Evolutionary conservation across 306 rosid species (phyloP).

Genomic region (Echinosophora koreensis): DNA sequence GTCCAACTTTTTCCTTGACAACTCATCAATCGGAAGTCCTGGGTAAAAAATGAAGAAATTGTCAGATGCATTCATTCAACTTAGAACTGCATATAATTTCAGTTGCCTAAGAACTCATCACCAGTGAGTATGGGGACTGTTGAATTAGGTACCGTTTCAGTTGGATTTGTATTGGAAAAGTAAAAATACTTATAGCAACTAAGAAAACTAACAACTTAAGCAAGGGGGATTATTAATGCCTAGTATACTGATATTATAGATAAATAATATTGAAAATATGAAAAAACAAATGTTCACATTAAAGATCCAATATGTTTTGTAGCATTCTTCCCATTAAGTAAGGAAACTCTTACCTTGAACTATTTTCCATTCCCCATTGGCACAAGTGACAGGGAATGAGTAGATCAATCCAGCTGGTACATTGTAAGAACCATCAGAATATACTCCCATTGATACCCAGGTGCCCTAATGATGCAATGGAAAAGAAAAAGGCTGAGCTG

Average conservation of each 20-base stretch:
- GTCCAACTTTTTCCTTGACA: conserved; percentile 91
- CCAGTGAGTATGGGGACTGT: neutral
- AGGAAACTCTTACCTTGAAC: conserved; percentile 79
- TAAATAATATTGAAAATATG: neutral
- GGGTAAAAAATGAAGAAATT: conserved; percentile 28
- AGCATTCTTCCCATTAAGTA: neutral
- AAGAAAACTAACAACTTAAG: neutral
- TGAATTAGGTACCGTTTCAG: neutral
- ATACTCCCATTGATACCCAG: conserved; percentile 99
- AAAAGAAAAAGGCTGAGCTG: conserved; percentile 12
- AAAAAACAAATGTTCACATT: neutral
- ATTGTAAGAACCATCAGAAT: conserved; percentile 95
- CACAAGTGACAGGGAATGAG: conserved; percentile 91
- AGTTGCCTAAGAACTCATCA: neutral
- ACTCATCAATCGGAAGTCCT: conserved; percentile 89
- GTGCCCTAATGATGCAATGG: conserved; percentile 70
- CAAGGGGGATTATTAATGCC: neutral
- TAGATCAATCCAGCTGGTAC: conserved; percentile 96
- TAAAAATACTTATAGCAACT: neutral
- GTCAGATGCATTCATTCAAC: conserved; percentile 33
- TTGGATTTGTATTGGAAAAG: neutral
- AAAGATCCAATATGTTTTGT: neutral
- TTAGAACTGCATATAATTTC: conserved; percentile 35
- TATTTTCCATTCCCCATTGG: conserved; percentile 88
- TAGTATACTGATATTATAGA: neutral